Conservation (phyloP, 768 basidiomycete species). For the Serendipita sp. region DNA sequence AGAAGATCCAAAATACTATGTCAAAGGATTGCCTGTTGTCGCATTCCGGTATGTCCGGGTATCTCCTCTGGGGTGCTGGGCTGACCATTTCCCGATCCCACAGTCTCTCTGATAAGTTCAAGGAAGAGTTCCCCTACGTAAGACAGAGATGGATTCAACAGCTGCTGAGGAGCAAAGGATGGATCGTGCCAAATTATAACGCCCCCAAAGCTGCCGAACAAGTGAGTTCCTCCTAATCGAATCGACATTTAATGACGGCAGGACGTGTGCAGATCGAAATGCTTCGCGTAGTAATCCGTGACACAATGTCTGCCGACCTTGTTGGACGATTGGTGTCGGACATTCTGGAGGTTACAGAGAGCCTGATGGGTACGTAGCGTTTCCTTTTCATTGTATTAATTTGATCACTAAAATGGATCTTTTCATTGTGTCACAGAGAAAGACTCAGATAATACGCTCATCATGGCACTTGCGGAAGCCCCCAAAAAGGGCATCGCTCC, state of each 20-base stretch:
- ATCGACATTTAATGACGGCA: slow-evolving; percentile 40
- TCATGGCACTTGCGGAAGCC: background rate
- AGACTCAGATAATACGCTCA: background rate
- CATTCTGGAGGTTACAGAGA: slow-evolving; percentile 50
- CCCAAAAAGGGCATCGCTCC: background rate
- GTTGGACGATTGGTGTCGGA: slow-evolving; percentile 51
- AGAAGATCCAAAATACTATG: slow-evolving; percentile 29
- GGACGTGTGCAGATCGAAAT: slow-evolving; percentile 34
- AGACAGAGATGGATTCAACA: slow-evolving; percentile 44
- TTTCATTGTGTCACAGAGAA: background rate
- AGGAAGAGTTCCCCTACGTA: slow-evolving; percentile 34
- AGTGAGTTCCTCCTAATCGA: slow-evolving; percentile 15
- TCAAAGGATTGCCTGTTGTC: slow-evolving; percentile 36
- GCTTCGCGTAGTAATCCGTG: slow-evolving; percentile 45
- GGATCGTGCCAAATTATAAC: slow-evolving; percentile 47
- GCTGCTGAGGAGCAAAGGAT: slow-evolving; percentile 34
- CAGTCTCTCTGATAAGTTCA: slow-evolving; percentile 36
- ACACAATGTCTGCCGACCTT: slow-evolving; percentile 43
- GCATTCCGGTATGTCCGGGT: slow-evolving; percentile 23
- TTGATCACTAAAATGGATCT: background rate
- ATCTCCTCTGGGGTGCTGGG: background rate
- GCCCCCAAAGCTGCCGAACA: slow-evolving; percentile 30
- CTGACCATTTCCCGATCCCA: background rate
- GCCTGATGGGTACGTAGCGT: slow-evolving; percentile 27
- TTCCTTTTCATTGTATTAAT: background rate